Conservation (phyloP, 2,329 filamentous ascomycete genomes). For the Alternaria arbusti region DNA sequence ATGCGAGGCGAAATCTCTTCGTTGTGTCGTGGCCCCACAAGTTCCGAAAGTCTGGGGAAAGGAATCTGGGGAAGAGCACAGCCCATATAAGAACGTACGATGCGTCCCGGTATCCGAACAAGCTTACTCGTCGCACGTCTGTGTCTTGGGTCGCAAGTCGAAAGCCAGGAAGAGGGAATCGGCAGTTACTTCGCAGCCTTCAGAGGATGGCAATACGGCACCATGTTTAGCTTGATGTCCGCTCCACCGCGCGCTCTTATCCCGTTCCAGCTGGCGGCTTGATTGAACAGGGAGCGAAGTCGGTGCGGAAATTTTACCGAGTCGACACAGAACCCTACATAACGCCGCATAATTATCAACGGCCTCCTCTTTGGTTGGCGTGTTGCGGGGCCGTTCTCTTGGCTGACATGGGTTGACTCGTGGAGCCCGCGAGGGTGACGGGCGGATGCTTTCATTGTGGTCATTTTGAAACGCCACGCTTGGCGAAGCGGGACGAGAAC, state of each 20-base stretch:
- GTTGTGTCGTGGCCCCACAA: slow-evolving; percentile 23
- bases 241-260: slow-evolving; percentile 15
- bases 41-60: slow-evolving; percentile 29
- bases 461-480: slow-evolving; percentile 23
- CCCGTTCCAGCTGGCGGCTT: slow-evolving; percentile 23
- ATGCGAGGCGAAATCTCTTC: slow-evolving; percentile 8
- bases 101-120: slow-evolving; percentile 17
- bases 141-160: slow-evolving; percentile 15
- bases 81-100: slow-evolving; percentile 37
- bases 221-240: slow-evolving; percentile 24
- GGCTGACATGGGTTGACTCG: slow-evolving; percentile 34
- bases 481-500: slow-evolving; percentile 23
- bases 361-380: slow-evolving; percentile 23
- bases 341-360: slow-evolving; percentile 22
- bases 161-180: slow-evolving; percentile 25
- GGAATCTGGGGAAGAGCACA: slow-evolving; percentile 37
- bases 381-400: slow-evolving; percentile 40
- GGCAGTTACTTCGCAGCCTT: slow-evolving; percentile 36
- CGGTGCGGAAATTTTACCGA: slow-evolving; percentile 30
- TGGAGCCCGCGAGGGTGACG: slow-evolving; percentile 24
- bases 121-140: not conserved
- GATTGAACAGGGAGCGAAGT: slow-evolving; percentile 22
- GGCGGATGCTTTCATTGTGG: slow-evolving; percentile 21
- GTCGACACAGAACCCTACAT: slow-evolving; percentile 27
- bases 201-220: slow-evolving; percentile 15